Conservation (phyloP, 257 asterid species). For the Sherardia arvensis region DNA sequence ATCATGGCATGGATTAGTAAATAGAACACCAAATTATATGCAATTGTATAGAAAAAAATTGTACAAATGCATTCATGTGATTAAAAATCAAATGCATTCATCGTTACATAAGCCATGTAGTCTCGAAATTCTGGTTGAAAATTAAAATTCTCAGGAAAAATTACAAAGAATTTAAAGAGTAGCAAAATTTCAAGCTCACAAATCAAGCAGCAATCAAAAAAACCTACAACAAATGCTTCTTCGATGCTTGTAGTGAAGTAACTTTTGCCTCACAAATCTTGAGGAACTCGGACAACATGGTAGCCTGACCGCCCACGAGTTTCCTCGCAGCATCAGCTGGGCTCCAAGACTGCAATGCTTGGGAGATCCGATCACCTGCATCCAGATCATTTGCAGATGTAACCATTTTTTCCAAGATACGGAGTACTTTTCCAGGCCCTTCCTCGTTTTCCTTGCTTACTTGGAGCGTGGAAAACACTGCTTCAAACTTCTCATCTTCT, state of each 20-base stretch:
- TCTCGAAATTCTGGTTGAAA: constrained; percentile 6
- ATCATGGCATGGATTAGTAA: background rate
- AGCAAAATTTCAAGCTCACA: constrained; percentile 18
- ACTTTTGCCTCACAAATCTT: constrained; percentile 52
- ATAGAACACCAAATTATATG: background rate
- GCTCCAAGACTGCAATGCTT: constrained; percentile 55
- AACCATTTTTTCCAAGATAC: constrained; percentile 30
- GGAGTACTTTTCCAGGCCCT: constrained; percentile 65
- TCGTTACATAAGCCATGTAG: constrained; percentile 23
- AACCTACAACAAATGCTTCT: constrained; percentile 39
- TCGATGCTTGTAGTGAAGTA: constrained; percentile 44
- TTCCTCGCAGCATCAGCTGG: constrained; percentile 48
- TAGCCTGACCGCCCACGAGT: constrained; percentile 41
- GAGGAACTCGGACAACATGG: constrained; percentile 39
- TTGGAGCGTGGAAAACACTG: constrained; percentile 40
- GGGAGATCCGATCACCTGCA: constrained; percentile 50
- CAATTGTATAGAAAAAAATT: background rate
- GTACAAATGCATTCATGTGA: constrained; percentile 11
- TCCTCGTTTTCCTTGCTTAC: constrained; percentile 12
- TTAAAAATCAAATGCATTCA: too few species aligned
- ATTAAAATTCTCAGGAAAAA: constrained; percentile 1
- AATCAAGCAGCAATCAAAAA: background rate
- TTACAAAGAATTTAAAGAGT: constrained; percentile 6
- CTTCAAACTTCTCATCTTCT: constrained; percentile 35
- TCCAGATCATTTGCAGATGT: constrained; percentile 33